Evolutionary conservation across 352 stramenopile genomes (phyloP), one percentile per base, ranked within the genome.

Genomic region (Paralagenidium karlingii): DNA sequence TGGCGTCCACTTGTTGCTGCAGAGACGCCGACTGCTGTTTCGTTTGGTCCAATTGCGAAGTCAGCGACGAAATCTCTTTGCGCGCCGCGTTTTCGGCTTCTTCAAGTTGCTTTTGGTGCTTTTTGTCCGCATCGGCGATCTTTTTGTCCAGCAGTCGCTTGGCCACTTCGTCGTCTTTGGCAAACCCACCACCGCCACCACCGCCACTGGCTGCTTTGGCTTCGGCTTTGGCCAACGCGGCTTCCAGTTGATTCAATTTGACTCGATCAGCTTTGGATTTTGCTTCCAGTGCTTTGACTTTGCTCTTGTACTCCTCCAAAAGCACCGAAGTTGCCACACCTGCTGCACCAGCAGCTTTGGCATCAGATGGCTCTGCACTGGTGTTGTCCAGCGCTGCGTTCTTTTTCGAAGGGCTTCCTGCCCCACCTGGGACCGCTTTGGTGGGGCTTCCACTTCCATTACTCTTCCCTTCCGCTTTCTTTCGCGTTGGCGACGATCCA

Each of bases 191-290:
- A 24, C 45, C 40, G 7, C 51, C 34, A 22, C 30, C 34, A 26
- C 15, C 41, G 20, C 40, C 33, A 18, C 39, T 34, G 13, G 25
- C 2, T 2, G 56, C 25, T 21, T 76, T 54, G 0, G 51, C 55
- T 45, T 84, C 68, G 1, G 63, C 63, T 28, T 85, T 85, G 9
- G 49, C 20, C 2, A 87, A 40, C 2, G 70, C 62, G 1, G 54
- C 55, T 47, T 90, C 76, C 12, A 90, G 68, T 29, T 90, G 76
- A 7, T 67, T 75, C 50, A 90, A 83, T 50, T 74, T 78, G 3
- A 86, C 63, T 2, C 56, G 53, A 42, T 89, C 75, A 0, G 55
- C 66, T 48, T 85, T 89, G 16, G 56, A 54, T 27, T 78, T 78
- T 18, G 52, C 40, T 45, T 89, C 75, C 5, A 86, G 36, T 3